Base-by-base conservation (phyloP, 2,329 filamentous ascomycete species). In the Aureobasidium sp. region DNA sequence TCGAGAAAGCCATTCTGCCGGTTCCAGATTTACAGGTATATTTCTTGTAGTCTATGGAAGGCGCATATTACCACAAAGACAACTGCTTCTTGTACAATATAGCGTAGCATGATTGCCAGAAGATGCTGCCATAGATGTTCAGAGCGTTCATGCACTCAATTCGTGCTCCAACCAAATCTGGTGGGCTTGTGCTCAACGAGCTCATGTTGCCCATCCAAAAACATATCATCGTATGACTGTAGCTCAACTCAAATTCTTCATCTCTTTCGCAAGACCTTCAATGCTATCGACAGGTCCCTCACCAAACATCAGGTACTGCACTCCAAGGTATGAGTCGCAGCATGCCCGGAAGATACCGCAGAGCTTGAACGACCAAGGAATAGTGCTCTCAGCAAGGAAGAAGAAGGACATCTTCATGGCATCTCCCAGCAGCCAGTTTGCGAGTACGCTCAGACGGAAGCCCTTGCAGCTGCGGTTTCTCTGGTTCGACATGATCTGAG, bases 331-430 rank as follows among this genome's bases (percentile, higher is more conserved):
- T 53, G 80, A 75, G 76, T 95, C 90, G 75, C 90, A 93, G 27
- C 77, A 78, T 25, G 89, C 88, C 78, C 94, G 90, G 74, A 94
- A 91, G 61, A 91, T 79, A 66, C 88, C 90, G 70, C 89, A 93
- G 25, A 90, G 75, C 77, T 93, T 93, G 75, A 94, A 95, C 1
- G 88, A 85, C 81, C 82, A 82, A 0, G 90, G 89, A 36, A 94
- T 75, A 4, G 83, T 83, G 1, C 81, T 83, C 1, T 87, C 83
- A 2, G 86, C 89, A 64, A 92, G 88, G 77, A 93, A 94, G 69
- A 91, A 89, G 66, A 79, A 81, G 61, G 74, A 76, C 81, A 93
- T 88, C 80, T 95, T 95, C 86, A 94, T 91, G 9, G 83, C 79
- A 73, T 95, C 90, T 64, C 90, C 90, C 3, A 87, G 76, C 59